Percentiles rank a stretch among this genome's conserved stretches.
Evolutionary conservation across 75 land plant species (phyloP).

Genomic region (Larix kaempferi): DNA sequence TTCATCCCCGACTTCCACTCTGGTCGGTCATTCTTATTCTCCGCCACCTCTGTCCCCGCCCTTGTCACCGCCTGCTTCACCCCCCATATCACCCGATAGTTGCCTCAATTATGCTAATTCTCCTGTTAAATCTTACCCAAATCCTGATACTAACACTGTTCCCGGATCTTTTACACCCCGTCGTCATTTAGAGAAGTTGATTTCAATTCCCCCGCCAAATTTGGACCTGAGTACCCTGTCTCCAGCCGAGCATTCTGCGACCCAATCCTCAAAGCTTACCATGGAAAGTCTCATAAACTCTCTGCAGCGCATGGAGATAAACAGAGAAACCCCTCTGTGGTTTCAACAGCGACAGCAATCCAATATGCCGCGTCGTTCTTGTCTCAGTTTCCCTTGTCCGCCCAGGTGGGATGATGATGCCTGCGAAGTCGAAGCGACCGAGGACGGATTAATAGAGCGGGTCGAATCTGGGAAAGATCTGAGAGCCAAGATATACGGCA

Average conservation of each 20-base stretch:
- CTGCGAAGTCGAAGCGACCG: background rate
- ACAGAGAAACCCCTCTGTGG: background rate
- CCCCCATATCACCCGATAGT: no score
- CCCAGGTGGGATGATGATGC: background rate
- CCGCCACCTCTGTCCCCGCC: slow-evolving; percentile 32
- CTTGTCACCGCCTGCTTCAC: background rate
- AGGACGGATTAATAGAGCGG: slow-evolving; percentile 39
- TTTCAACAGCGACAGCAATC: background rate
- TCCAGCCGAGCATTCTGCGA: no score
- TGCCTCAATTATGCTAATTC: no score
- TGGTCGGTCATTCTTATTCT: slow-evolving; percentile 26
- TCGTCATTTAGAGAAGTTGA: background rate
- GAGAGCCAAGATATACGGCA: slow-evolving; percentile 76
- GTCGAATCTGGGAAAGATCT: slow-evolving; percentile 90
- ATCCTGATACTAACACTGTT: no score
- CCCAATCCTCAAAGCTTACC: no score
- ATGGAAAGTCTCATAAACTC: background rate
- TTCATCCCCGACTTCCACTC: slow-evolving; percentile 42
- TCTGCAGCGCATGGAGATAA: background rate
- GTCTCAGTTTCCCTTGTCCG: no score
- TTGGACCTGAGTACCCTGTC: background rate
- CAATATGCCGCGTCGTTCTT: no score
- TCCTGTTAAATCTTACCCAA: no score
- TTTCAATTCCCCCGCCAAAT: background rate
- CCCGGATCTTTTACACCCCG: no score